A percentile compares a stretch with the other conserved stretches of the same genome.
Evolutionary conservation across 257 asterid species (phyloP).

Genomic region (Misopates orontium): DNA sequence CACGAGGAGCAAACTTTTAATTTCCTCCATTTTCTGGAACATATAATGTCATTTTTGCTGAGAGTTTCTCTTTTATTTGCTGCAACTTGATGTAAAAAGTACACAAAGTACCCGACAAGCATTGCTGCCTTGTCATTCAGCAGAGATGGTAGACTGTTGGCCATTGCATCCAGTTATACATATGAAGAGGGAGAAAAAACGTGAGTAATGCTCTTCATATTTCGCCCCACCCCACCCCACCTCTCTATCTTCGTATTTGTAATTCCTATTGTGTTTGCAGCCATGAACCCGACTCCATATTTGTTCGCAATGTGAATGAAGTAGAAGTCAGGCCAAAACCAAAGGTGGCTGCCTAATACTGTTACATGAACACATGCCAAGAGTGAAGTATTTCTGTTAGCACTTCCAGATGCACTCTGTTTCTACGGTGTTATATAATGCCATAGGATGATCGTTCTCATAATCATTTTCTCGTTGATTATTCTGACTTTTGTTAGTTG

Average conservation of each 20-base stretch:
- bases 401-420: no score
- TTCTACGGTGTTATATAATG: no score
- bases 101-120: conserved; percentile 81
- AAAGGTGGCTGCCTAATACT: conserved; percentile 57
- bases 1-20: no score
- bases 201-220: conserved; percentile 38
- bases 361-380: conserved; percentile 37
- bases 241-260: background rate
- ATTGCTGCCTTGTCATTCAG: conserved; percentile 84
- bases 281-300: conserved; percentile 85
- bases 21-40: conserved; percentile 16
- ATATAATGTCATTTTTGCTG: background rate
- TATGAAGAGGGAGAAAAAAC: conserved; percentile 85
- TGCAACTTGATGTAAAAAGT: conserved; percentile 44
- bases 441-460: no score
- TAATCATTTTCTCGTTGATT: no score
- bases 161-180: conserved; percentile 93
- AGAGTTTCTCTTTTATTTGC: conserved; percentile 9
- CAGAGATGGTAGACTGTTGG: conserved; percentile 86
- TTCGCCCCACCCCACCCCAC: background rate
- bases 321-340: conserved; percentile 97
- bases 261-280: conserved; percentile 43
- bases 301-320: conserved; percentile 82
- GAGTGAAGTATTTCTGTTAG: no score
- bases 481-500: no score